A percentile compares a stretch with the other conserved stretches of the same genome.
Conservation (phyloP, 495 filamentous ascomycete genomes). For the Aspergillus wentii region DNA sequence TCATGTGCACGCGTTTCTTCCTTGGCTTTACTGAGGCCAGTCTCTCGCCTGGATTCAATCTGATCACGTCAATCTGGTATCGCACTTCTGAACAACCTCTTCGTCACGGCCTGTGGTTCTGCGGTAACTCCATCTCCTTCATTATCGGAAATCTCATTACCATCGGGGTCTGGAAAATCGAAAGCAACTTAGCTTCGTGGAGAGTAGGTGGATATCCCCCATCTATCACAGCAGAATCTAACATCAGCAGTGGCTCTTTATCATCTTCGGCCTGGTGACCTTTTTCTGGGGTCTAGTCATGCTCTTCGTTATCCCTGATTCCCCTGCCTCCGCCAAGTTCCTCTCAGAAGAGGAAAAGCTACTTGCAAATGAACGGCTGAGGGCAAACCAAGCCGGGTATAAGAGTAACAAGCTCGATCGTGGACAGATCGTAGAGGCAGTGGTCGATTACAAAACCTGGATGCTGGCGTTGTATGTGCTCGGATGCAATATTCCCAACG, state of each 20-base stretch:
- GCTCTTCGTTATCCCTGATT: slow-evolving; percentile 48
- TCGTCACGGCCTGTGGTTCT: slow-evolving; percentile 57
- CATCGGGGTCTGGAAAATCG: slow-evolving; percentile 53
- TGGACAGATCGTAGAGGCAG: slow-evolving; percentile 23
- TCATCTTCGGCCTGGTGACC: slow-evolving; percentile 56
- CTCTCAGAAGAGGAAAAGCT: slow-evolving; percentile 46
- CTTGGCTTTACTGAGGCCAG: slow-evolving; percentile 58
- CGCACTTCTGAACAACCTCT: slow-evolving; percentile 54
- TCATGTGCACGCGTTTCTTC: slow-evolving; percentile 41
- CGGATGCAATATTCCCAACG: slow-evolving; percentile 21
- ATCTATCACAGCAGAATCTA: too few species aligned
- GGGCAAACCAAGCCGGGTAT: slow-evolving; percentile 54
- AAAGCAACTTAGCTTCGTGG: slow-evolving; percentile 6
- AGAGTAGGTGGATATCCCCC: slow-evolving; percentile 16
- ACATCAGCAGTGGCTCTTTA: slow-evolving; percentile 55
- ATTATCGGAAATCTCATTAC: slow-evolving; percentile 56
- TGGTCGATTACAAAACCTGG: slow-evolving; percentile 28
- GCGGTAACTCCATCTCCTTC: slow-evolving; percentile 52
- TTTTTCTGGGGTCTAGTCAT: slow-evolving; percentile 44
- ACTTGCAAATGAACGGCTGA: slow-evolving; percentile 22
- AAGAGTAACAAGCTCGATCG: slow-evolving; percentile 36
- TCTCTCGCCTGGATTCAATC: slow-evolving; percentile 48
- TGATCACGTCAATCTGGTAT: slow-evolving; percentile 47
- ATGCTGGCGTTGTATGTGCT: slow-evolving; percentile 19
- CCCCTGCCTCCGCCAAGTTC: slow-evolving; percentile 49